Conservation (phyloP, 2,329 filamentous ascomycete species). For the Juglanconis juglandina region DNA sequence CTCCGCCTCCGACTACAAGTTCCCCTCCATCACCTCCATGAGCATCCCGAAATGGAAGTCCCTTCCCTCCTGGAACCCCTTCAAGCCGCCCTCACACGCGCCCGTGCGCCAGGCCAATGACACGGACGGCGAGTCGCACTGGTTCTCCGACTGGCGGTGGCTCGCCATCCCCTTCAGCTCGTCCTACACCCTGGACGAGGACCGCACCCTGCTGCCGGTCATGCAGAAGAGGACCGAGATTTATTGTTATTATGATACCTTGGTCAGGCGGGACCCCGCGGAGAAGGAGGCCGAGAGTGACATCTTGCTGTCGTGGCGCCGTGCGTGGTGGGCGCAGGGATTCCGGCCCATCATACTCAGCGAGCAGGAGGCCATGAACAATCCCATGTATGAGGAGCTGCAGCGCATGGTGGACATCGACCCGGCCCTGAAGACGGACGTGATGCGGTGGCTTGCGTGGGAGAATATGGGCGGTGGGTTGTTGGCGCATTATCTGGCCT, state of each 20-base stretch:
- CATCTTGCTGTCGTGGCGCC: conserved; percentile 80
- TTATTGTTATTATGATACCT: conserved; percentile 87
- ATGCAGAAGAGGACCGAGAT: conserved; percentile 67
- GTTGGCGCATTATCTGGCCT: conserved; percentile 71
- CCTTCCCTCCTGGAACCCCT: conserved; percentile 58
- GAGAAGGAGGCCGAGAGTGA: conserved; percentile 71
- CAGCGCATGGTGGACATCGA: conserved; percentile 58
- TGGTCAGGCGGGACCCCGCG: conserved; percentile 57
- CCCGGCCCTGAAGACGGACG: conserved; percentile 60
- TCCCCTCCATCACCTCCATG: conserved; percentile 21
- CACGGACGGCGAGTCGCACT: conserved; percentile 72
- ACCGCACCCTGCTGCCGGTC: conserved; percentile 77
- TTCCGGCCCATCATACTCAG: conserved; percentile 82
- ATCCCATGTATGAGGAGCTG: conserved; percentile 72
- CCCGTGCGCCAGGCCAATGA: conserved; percentile 75
- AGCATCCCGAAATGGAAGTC: conserved; percentile 39
- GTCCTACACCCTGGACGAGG: conserved; percentile 74
- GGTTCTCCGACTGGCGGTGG: conserved; percentile 91
- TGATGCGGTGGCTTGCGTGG: conserved; percentile 90
- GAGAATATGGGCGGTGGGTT: conserved; percentile 84
- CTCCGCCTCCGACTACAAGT: conserved; percentile 48
- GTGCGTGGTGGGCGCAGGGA: conserved; percentile 93
- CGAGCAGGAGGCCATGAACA: conserved; percentile 75
- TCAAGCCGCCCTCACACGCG: conserved; percentile 66
- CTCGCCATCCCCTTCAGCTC: conserved; percentile 80